A percentile compares a stretch with the other conserved stretches of the same genome.
phyloP scores from a whole-genome alignment of 164 flowering plant genomes.

The Brasenia schreberi region DNA sequence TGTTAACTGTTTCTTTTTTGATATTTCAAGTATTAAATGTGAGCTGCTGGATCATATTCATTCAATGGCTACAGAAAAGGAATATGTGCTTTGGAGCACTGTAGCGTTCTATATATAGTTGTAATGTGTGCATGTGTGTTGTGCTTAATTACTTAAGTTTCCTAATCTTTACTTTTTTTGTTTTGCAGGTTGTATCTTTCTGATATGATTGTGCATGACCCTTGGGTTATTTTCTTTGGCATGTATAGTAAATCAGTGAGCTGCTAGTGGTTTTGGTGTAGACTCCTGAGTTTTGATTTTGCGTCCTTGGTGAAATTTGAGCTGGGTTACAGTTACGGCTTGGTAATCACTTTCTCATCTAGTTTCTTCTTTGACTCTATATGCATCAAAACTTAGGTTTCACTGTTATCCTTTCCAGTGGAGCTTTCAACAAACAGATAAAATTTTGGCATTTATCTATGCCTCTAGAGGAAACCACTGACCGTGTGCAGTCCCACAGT shows the following conservation, averaged over 20 bases:
- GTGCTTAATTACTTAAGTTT: too few relatives aligned
- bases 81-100: too few relatives aligned
- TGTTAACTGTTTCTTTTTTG: too few relatives aligned
- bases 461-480: conserved; percentile 87
- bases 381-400: not conserved
- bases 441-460: conserved; percentile 37
- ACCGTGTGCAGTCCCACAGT: conserved; percentile 47
- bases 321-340: too few relatives aligned
- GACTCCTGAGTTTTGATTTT: not conserved
- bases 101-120: too few relatives aligned
- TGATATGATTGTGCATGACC: not conserved
- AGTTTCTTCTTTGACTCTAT: not conserved
- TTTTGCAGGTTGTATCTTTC: not conserved
- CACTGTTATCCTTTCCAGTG: conserved; percentile 1
- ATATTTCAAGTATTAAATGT: too few relatives aligned
- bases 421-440: conserved; percentile 9
- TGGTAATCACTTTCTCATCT: not conserved
- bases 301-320: too few relatives aligned
- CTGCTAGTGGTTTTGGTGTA: not conserved
- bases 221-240: not conserved
- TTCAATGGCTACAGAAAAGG: too few relatives aligned
- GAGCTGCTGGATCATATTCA: too few relatives aligned
- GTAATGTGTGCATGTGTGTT: too few relatives aligned
- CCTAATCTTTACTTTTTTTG: not conserved
- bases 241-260: not conserved